A percentile compares a stretch with the other conserved stretches of the same genome.
Evolutionary conservation across 257 asterid species (phyloP).

Genomic region (Solanum habrochaites): DNA sequence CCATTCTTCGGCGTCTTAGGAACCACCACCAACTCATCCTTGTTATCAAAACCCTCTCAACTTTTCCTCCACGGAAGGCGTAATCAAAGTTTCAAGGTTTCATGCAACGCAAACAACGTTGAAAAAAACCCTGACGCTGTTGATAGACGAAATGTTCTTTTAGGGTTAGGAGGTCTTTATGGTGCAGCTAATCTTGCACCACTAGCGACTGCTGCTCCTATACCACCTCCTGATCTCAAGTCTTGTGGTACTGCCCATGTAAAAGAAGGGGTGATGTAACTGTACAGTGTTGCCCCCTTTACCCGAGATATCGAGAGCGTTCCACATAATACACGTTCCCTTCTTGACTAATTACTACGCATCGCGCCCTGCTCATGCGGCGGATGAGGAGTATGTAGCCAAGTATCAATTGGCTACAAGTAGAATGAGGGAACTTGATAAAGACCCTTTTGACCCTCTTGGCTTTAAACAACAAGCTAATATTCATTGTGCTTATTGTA

Average conservation of each 20-base stretch:
- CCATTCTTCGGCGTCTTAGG: too few species aligned
- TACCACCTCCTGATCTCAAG: background rate
- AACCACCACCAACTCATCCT: background rate
- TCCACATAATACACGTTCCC: background rate
- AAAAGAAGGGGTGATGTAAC: background rate
- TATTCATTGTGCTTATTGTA: slow-evolving; percentile 28
- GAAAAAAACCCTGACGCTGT: background rate
- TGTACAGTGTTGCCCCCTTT: background rate
- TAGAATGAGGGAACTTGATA: background rate
- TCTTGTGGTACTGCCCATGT: background rate
- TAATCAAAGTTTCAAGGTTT: background rate
- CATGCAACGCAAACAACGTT: background rate
- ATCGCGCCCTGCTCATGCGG: background rate
- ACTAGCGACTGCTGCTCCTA: background rate
- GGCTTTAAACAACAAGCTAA: slow-evolving; percentile 21
- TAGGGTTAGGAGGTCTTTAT: background rate
- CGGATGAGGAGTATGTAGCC: background rate
- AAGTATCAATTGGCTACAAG: background rate
- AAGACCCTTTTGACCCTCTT: slow-evolving; percentile 6
- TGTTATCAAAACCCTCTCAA: background rate
- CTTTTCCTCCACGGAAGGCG: background rate
- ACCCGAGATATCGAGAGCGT: background rate
- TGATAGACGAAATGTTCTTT: background rate
- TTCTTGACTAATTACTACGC: background rate
- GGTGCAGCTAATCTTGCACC: background rate